Percentiles rank a stretch among this genome's conserved stretches.
Conservation (phyloP, 225 moss, liverwort and hornwort species). For the Antitrichia curtipendula region DNA sequence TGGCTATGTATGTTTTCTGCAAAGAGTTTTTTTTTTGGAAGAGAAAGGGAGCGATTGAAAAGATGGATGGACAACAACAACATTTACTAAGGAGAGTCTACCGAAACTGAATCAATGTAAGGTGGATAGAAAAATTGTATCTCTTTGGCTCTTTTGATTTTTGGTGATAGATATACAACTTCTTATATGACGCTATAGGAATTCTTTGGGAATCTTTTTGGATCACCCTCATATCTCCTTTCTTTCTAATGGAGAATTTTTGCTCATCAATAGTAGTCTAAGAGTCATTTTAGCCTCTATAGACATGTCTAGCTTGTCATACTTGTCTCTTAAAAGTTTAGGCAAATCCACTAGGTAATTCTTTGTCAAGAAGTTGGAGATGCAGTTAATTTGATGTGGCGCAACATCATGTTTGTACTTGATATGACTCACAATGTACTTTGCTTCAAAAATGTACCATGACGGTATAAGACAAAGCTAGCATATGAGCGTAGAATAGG, state of each 20-base stretch:
- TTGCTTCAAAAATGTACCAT: too few species aligned
- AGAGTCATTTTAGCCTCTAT: not conserved
- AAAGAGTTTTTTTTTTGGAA: too few species aligned
- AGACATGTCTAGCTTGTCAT: too few species aligned
- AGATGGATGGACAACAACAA: too few species aligned
- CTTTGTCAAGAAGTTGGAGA: not conserved
- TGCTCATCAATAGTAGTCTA: fast-evolving
- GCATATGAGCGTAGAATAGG: too few species aligned
- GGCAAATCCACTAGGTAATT: too few species aligned
- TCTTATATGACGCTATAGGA: too few species aligned
- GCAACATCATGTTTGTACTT: fast-evolving
- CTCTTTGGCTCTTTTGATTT: not conserved
- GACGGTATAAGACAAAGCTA: too few species aligned
- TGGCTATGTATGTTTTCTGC: too few species aligned
- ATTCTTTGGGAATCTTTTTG: not conserved
- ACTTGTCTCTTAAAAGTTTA: too few species aligned
- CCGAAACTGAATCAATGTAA: not conserved
- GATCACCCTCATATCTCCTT: not conserved
- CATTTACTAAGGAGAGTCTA: too few species aligned
- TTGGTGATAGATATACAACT: not conserved
- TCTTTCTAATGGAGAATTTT: not conserved
- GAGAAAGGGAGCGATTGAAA: too few species aligned
- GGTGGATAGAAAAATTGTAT: fast-evolving
- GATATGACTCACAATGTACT: not conserved
- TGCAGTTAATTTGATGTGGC: not conserved